Evolutionary conservation across 495 filamentous ascomycete genomes (phyloP).

Genomic region (Apiosordaria backusii): DNA sequence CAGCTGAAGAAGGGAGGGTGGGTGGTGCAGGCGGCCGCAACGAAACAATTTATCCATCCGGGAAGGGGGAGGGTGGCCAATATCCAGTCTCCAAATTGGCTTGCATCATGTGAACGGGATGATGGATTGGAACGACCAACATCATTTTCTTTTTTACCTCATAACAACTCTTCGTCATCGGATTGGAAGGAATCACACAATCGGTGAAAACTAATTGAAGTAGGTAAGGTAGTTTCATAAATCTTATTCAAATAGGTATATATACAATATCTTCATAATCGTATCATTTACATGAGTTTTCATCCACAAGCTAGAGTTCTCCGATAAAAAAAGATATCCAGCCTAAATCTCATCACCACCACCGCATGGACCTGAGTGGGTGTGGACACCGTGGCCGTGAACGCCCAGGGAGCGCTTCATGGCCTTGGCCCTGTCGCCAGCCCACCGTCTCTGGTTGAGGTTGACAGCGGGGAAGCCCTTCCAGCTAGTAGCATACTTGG

Average conservation of each 20-base stretch:
- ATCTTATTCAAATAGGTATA: not conserved
- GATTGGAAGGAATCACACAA: no score
- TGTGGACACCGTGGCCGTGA: slow-evolving; percentile 8
- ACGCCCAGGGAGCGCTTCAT: slow-evolving; percentile 11
- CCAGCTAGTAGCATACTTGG: slow-evolving; percentile 56
- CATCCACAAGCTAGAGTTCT: no score
- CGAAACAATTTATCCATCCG: not conserved
- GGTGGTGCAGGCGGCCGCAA: not conserved
- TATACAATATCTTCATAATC: not conserved
- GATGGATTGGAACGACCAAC: not conserved
- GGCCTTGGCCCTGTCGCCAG: slow-evolving; percentile 15
- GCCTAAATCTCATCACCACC: slow-evolving; percentile 14
- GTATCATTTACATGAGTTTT: not conserved
- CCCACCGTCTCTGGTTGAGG: slow-evolving; percentile 14
- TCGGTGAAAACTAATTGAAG: no score
- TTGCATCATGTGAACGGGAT: not conserved
- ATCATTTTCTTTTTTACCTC: no score
- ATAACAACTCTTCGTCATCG: no score
- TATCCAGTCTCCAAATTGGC: not conserved
- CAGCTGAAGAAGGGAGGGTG: not conserved
- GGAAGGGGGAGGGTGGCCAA: not conserved
- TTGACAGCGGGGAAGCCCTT: slow-evolving; percentile 28
- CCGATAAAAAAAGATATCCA: not conserved
- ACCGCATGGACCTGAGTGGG: slow-evolving; percentile 21
- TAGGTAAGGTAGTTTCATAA: not conserved